Evolutionary conservation across 2,329 filamentous ascomycete species (phyloP).

Genomic region (Ophiostoma piceae): DNA sequence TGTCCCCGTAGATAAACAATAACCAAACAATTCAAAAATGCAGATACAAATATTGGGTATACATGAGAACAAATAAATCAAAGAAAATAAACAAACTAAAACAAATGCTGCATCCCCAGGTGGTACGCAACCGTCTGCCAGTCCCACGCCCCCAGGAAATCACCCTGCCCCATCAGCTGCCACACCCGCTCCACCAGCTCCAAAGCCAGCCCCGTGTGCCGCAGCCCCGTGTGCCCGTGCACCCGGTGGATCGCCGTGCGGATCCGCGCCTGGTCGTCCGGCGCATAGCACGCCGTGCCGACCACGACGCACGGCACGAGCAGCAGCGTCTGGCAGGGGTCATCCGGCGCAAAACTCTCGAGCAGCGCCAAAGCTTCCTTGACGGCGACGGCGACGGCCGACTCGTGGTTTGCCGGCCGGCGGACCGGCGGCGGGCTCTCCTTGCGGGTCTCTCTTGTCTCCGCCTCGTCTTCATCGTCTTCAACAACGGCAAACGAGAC

Average conservation of each 20-base stretch:
- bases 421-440: slow-evolving; percentile 41
- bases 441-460: too few relatives aligned
- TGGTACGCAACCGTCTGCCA: slow-evolving; percentile 54
- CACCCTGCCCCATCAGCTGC: slow-evolving; percentile 52
- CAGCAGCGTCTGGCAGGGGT: slow-evolving; percentile 55
- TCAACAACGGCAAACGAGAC: not conserved
- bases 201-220: slow-evolving; percentile 51
- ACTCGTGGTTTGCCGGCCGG: slow-evolving; percentile 46
- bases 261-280: slow-evolving; percentile 48
- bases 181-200: slow-evolving; percentile 56
- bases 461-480: not conserved
- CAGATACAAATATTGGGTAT: not conserved
- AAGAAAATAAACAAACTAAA: not conserved
- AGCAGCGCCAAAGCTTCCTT: slow-evolving; percentile 53
- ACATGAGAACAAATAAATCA: not conserved
- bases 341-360: slow-evolving; percentile 51
- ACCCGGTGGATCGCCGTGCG: slow-evolving; percentile 46
- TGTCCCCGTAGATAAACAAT: not conserved
- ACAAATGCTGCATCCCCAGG: slow-evolving; percentile 52
- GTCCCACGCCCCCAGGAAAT: slow-evolving; percentile 58
- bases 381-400: slow-evolving; percentile 49
- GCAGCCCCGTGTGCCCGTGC: slow-evolving; percentile 54
- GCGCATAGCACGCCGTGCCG: slow-evolving; percentile 54
- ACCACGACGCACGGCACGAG: slow-evolving; percentile 57
- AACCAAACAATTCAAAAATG: not conserved